A percentile compares a stretch with the other conserved stretches of the same genome.
Evolutionary conservation across 78 protist species (phyloP).

Genomic region (Diacronema lutheri): DNA sequence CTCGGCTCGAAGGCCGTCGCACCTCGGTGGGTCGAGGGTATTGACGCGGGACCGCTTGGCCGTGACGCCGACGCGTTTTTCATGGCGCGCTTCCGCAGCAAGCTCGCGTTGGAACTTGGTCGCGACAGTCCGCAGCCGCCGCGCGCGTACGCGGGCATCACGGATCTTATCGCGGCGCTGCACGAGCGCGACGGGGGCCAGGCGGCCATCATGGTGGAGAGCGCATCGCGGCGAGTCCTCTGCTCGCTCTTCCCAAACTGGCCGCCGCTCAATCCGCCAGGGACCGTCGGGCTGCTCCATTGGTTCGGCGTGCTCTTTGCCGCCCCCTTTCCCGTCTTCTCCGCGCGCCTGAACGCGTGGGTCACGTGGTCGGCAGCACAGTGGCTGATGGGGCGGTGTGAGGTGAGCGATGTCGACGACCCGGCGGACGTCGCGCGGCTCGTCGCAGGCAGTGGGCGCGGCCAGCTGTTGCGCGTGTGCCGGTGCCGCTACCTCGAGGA

Average conservation of each 20-base stretch:
- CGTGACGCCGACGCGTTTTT: no score
- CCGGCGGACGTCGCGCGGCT: background rate
- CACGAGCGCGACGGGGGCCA: no score
- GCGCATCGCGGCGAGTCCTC: background rate
- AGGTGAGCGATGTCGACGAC: background rate
- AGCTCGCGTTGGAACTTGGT: no score
- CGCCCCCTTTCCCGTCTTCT: background rate
- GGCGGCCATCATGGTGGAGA: no score
- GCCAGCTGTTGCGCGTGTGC: background rate
- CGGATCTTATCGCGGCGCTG: no score
- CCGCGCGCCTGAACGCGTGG: background rate
- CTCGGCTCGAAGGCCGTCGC: no score
- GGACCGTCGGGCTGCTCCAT: background rate
- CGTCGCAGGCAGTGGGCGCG: background rate
- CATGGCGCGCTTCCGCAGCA: no score
- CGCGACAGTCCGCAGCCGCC: no score
- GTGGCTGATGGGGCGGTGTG: conserved; percentile 2
- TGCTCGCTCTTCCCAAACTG: background rate
- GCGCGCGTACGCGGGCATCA: no score
- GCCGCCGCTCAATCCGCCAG: background rate
- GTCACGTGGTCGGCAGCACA: background rate
- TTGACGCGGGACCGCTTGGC: no score
- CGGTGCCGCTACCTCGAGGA: conserved; percentile 1
- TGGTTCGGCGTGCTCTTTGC: conserved; percentile 7
- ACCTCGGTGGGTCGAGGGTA: no score